phyloP scores from a whole-genome alignment of 225 moss, liverwort and hornwort genomes.

The Physcomitrium patens region DNA sequence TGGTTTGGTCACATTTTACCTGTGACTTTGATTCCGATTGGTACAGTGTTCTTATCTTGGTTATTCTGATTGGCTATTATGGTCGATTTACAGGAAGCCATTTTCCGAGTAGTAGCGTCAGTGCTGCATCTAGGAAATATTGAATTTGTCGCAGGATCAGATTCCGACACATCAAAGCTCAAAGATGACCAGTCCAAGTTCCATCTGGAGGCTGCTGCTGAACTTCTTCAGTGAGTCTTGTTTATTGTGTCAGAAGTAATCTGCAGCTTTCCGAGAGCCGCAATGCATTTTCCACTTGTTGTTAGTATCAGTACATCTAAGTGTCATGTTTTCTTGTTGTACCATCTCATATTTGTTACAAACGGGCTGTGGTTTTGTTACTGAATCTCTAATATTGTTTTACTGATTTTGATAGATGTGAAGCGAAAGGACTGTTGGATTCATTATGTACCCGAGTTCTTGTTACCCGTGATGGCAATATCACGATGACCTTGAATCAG shows the following conservation, averaged over 20 bases:
- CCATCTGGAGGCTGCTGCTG: constrained; percentile 86
- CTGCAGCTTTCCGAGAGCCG: neutral
- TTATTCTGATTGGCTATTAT: constrained; percentile 27
- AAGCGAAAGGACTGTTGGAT: constrained; percentile 80
- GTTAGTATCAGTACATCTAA: neutral
- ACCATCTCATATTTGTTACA: constrained; percentile 11
- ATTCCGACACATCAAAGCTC: constrained; percentile 81
- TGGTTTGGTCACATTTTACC: too few relatives aligned
- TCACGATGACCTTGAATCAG: constrained; percentile 87
- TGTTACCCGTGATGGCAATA: constrained; percentile 92
- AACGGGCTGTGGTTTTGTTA: neutral
- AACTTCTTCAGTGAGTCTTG: constrained; percentile 80
- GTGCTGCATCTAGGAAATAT: constrained; percentile 97
- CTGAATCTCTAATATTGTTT: constrained; percentile 3
- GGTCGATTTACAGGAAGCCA: constrained; percentile 73
- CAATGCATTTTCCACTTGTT: neutral
- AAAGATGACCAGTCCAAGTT: constrained; percentile 85
- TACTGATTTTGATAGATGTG: constrained; percentile 58
- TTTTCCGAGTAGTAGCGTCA: constrained; percentile 95
- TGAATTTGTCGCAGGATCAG: constrained; percentile 79
- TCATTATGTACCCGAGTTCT: constrained; percentile 88
- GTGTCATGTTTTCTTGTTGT: constrained; percentile 8
- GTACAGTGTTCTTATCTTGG: neutral
- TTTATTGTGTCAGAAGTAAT: neutral
- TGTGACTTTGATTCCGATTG: too few relatives aligned